Evolutionary conservation across 73 alveolate species (phyloP), one percentile per base, ranked within the genome.

Genomic region (Stentor coeruleus): DNA sequence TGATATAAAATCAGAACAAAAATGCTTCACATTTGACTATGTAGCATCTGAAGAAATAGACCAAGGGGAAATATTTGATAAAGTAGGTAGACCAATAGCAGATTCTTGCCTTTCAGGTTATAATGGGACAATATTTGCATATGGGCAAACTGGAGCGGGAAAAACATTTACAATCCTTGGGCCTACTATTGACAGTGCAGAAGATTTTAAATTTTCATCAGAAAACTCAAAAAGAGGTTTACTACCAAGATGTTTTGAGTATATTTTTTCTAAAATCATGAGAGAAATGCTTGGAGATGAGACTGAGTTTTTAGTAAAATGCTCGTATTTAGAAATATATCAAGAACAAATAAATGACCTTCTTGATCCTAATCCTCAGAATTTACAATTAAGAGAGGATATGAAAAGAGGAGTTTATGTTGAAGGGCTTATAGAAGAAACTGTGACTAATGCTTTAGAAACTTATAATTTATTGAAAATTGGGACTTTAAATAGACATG

Each of bases 71-170:
- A 75, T 95, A 11, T 95, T 95, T 82, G 90, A 91, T 55, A 73
- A 66, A 3, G 84, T 91, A 6, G 98, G 94, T 15, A 85, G 86
- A 82, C 97, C 97, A 4, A 91, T 91, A 1, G 94, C 94, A 59
- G 91, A 89, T 35, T 86, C 94, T 59, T 84, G 95, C 77, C 82
- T 94, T 74, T 92, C 93, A 82, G 99, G 99, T 3, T 94, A 94
- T 82, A 97, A 97, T 88, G 98, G 98, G 39, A 85, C 98, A 30
- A 89, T 97, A 6, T 97, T 97, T 90, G 97, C 99, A 3, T 97
- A 97, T 74, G 99, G 99, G 28, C 92, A 97, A 85, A 97, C 99
- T 6, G 99, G 99, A n/a, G 95, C 99, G 37, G 99, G 99, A 1
- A 97, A 97, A 80, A 97, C 99, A 28, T 97, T 86, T 91, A 97